phyloP scores from a whole-genome alignment of 2,329 filamentous ascomycete species.

The Gliomastix tumulicola region DNA sequence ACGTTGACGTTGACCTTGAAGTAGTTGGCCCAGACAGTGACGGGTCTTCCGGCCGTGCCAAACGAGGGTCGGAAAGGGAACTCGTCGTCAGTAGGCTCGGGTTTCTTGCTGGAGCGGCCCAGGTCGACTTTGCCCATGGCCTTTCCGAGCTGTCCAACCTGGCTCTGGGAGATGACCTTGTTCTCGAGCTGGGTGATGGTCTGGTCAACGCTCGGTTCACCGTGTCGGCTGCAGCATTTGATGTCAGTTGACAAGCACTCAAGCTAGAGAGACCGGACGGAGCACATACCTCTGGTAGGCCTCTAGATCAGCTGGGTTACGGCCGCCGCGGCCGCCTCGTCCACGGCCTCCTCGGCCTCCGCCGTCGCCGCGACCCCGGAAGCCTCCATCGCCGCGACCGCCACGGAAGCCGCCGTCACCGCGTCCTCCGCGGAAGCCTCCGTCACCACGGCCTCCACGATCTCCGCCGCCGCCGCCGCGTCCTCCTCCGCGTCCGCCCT shows the following conservation, averaged over 20 bases:
- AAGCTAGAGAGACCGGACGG: not conserved
- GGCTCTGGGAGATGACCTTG: no score
- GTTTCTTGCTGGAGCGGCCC: conserved; percentile 4
- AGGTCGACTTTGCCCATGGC: no score
- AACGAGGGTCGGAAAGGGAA: conserved; percentile 44
- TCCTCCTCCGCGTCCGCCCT: conserved; percentile 9
- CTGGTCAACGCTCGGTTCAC: conserved; percentile 9
- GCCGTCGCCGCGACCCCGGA: conserved; percentile 8
- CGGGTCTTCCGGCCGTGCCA: conserved; percentile 31
- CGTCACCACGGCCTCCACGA: conserved; percentile 11
- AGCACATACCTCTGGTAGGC: conserved; percentile 7
- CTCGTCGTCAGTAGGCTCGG: conserved; percentile 9
- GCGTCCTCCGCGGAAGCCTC: conserved; percentile 6
- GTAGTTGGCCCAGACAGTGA: conserved; percentile 48
- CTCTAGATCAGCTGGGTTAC: no score
- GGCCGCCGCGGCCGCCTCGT: conserved; percentile 4
- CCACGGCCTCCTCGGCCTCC: conserved; percentile 4
- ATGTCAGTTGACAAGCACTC: not conserved
- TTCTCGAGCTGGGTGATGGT: conserved; percentile 30
- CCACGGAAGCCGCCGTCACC: conserved; percentile 11
- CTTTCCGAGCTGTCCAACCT: no score
- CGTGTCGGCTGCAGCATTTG: conserved; percentile 11
- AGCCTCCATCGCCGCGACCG: conserved; percentile 7
- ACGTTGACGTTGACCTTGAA: conserved; percentile 34
- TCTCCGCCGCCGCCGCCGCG: conserved; percentile 13